phyloP scores from a whole-genome alignment of 345 rosid genomes.

The Diplotaxis tenuifolia region DNA sequence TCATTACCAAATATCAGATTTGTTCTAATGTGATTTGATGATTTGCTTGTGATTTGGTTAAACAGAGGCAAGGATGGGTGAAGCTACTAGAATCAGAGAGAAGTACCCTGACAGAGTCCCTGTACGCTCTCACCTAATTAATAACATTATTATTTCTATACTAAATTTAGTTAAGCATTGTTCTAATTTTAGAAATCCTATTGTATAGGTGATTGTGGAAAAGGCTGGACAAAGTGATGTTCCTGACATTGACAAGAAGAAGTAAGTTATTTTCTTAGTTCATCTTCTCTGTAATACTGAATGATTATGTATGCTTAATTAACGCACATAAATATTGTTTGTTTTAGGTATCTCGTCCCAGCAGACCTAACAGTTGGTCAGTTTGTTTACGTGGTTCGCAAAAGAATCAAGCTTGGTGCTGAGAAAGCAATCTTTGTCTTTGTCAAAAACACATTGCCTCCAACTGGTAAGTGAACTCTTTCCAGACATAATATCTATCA shows the following conservation, averaged over 20 bases:
- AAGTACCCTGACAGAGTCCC: constrained; percentile 94
- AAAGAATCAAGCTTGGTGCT: constrained; percentile 77
- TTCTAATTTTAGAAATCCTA: constrained; percentile 4
- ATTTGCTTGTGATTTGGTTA: not conserved
- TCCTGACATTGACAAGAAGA: constrained; percentile 95
- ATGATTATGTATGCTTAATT: not conserved
- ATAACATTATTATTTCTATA: not conserved
- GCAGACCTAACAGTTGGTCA: constrained; percentile 82
- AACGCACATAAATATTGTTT: not conserved
- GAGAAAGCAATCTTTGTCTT: constrained; percentile 86
- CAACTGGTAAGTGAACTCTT: constrained; percentile 51
- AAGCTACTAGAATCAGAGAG: constrained; percentile 77
- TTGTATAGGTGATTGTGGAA: constrained; percentile 81
- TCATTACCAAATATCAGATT: too few species aligned
- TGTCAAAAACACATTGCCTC: constrained; percentile 71
- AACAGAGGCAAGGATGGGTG: constrained; percentile 82
- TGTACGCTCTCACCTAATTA: constrained; percentile 38
- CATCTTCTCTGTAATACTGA: not conserved
- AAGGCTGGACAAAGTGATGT: constrained; percentile 84
- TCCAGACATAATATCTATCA: not conserved
- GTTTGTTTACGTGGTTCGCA: constrained; percentile 83
- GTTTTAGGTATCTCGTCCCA: constrained; percentile 73
- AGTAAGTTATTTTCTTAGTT: constrained; percentile 49
- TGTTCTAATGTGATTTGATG: not conserved
- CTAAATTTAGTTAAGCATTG: constrained; percentile 11